Evolutionary conservation across 148 eudicot species (phyloP), one percentile per base, ranked within the genome.

Genomic region (Camellia lanceoleosa): DNA sequence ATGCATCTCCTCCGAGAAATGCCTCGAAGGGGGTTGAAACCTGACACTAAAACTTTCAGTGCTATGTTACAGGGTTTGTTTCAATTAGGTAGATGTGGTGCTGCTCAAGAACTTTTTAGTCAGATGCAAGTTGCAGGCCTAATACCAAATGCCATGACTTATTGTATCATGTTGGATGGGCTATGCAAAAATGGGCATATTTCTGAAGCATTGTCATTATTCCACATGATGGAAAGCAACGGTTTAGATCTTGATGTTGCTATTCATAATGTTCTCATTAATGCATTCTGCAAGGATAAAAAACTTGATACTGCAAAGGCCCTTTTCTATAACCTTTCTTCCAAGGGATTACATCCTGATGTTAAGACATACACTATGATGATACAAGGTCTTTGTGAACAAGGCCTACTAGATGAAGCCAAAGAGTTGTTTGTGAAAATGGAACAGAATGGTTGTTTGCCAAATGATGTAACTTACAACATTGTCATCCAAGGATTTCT

Each of bases 361-460:
- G 38, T 30, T 30, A 30, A 30, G 38, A 30, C 38, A 30, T 30
- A 30, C 38, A 30, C 38, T 30, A 30, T 30, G 38, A 30, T 30
- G 38, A 30, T 30, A 30, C 38, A 30, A 30, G 38, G 38, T 1
- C 38, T 30, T 30, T 30, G 38, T 30, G 5, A 46, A 41, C 19
- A 3, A n/a, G 70, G 70, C 47, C 38, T 30, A 3, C 51, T 76
- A 14, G 68, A 47, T 3, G 68, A 76, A 63, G 79, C 68, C 10
- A 44, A 59, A 30, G 52, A 76, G 16, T 63, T 55, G 56, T 44
- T 76, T 76, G 54, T 59, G 46, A 47, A 77, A 7, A 63, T 77
- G 72, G 72, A 77, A 30, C 72, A 77, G 0, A 64, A 65, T 42
- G 80, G 80, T 49, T 62, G 71, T 15, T 9, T 30, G 47, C 70